phyloP scores from a whole-genome alignment of 2,329 filamentous ascomycete genomes.

The Clonostachys rosea region DNA sequence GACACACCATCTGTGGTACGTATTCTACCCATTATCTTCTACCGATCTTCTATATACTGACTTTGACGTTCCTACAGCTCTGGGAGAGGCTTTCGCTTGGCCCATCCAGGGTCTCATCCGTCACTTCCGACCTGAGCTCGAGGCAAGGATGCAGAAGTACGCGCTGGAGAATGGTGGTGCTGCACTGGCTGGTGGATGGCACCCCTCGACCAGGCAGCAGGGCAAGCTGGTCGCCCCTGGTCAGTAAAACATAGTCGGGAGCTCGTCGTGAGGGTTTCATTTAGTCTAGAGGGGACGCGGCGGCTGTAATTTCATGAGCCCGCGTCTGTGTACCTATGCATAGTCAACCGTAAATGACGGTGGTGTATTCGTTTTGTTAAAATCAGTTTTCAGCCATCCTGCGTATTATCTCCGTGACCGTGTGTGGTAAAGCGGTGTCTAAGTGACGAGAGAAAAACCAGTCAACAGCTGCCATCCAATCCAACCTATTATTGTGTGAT shows the following conservation, averaged over 20 bases:
- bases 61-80: slow-evolving; percentile 42
- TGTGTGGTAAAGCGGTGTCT: neutral
- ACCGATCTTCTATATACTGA: slow-evolving; percentile 15
- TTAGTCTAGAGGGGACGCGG: slow-evolving; percentile 2
- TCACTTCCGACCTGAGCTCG: slow-evolving; percentile 94
- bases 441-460: neutral
- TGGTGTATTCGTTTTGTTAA: slow-evolving; percentile 11
- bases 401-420: neutral
- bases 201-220: slow-evolving; percentile 66
- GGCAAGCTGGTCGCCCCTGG: slow-evolving; percentile 86
- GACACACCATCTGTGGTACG: slow-evolving; percentile 95
- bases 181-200: slow-evolving; percentile 84
- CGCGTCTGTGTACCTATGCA: slow-evolving; percentile 14
- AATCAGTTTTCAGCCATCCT: neutral
- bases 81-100: slow-evolving; percentile 98
- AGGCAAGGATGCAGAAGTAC: slow-evolving; percentile 83
- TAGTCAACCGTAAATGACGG: slow-evolving; percentile 8
- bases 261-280: neutral
- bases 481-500: too few relatives aligned
- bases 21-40: neutral
- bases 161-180: slow-evolving; percentile 67
- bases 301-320: neutral
- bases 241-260: slow-evolving; percentile 54
- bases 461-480: neutral
- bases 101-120: slow-evolving; percentile 96